Conservation (phyloP, 2,329 filamentous ascomycete genomes). For the Fusarium paranaense region DNA sequence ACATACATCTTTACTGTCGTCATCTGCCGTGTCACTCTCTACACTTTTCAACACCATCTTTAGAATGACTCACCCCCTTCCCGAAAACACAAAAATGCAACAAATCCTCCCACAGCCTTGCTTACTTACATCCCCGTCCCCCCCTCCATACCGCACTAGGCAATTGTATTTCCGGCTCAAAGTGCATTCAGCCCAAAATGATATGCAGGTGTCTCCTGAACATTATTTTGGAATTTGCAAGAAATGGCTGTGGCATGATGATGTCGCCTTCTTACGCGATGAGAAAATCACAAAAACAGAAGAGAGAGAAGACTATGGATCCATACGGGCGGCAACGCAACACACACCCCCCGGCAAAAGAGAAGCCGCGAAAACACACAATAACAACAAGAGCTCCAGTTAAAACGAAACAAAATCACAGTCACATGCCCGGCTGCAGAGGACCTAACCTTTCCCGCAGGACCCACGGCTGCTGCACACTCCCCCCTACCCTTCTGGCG, state of each 20-base stretch:
- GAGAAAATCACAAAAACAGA: not conserved
- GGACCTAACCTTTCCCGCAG: not conserved
- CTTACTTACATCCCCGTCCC: not conserved
- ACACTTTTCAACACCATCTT: not conserved
- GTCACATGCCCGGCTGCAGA: not conserved
- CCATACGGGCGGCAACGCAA: not conserved
- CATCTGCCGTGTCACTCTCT: not conserved
- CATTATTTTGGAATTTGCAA: not conserved
- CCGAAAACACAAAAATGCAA: not conserved
- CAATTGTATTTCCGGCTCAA: not conserved
- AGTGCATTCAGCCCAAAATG: not conserved
- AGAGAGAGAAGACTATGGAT: not conserved
- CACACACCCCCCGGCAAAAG: not conserved
- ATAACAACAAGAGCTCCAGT: not conserved
- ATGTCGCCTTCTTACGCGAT: not conserved
- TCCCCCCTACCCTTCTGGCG: not conserved
- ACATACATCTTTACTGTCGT: not conserved
- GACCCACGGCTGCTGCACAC: not conserved
- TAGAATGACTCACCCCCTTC: not conserved
- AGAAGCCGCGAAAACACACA: not conserved
- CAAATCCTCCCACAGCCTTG: not conserved
- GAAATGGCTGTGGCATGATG: not conserved
- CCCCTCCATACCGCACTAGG: not conserved
- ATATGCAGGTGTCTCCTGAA: not conserved
- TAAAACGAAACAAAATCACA: not conserved